Base-by-base conservation (phyloP, 352 stramenopile genomes). In the Pythium pectinolyticum region DNA sequence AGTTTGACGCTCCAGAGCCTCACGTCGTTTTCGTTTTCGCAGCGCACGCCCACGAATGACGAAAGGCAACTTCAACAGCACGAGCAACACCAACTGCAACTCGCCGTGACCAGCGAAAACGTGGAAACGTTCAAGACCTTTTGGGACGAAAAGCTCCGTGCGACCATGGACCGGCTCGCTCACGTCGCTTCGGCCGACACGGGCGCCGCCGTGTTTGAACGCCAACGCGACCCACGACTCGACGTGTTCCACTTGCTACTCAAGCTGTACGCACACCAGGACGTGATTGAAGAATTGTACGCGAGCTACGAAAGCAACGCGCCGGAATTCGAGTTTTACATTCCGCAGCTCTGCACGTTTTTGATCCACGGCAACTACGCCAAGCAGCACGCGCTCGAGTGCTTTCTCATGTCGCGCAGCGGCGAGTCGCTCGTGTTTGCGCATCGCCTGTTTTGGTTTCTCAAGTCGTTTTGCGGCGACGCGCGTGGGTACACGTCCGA, bases 291-390 rank as follows among this genome's bases (percentile, higher is more conserved):
- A 17, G 63, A 92, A 35, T 72, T 94, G 8, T 94, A 92, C 67
- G 74, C 58, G 30, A 85, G 76, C 62, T 91, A 86, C 68, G 77
- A 88, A 22, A 41, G 65, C 12, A 81, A 89, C 53, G 80, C 80
- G 5, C 40, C 59, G 17, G 83, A 89, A 68, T 86, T 97, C 45
- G 86, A 94, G 68, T 97, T 96, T 52, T 97, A 97, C 67, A 92
- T 97, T 55, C 89, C 87, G 11, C 89, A 97, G 54, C 74, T 97
- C 0, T 93, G 84, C 59, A 97, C 88, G 15, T 94, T 95, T 40
- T 41, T 96, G 28, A 58, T 92, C 0, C 87, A 96, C 46, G 84
- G 86, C 10, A 88, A 91, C 54, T 96, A 95, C 69, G 77, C 68
- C 25, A 92, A 92, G 56, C 81, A 90, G 61, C 85, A 92, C 48